Percentiles rank a stretch among this genome's conserved stretches.
Conservation (phyloP, 768 basidiomycete species). For the Termitomyces sp. region DNA sequence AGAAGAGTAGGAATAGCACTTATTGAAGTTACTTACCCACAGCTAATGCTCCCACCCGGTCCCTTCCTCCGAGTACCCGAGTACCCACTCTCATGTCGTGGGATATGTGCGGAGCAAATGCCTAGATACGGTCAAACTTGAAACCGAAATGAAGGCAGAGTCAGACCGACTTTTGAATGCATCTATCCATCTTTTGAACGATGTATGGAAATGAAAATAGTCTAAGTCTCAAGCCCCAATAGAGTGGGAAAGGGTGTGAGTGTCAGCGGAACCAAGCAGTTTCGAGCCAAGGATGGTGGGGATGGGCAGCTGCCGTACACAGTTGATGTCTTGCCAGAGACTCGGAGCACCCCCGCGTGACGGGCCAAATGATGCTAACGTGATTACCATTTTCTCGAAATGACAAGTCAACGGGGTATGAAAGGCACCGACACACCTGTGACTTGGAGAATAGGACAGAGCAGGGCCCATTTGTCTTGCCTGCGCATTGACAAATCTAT, state of each 20-base stretch:
- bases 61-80: not conserved
- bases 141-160: not conserved
- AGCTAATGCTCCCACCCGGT: not conserved
- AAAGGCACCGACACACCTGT: not conserved
- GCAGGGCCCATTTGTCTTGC: too few relatives aligned
- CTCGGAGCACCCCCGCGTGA: not conserved
- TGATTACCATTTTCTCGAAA: not conserved
- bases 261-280: not conserved
- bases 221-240: not conserved
- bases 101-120: not conserved
- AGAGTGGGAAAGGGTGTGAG: not conserved
- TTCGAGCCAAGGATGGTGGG: not conserved
- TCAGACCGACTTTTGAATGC: not conserved
- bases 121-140: not conserved
- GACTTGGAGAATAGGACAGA: too few relatives aligned
- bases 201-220: not conserved
- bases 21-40: not conserved
- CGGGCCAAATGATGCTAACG: not conserved
- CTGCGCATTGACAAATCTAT: not conserved
- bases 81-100: constrained; percentile 1
- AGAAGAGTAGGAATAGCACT: not conserved
- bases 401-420: not conserved
- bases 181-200: not conserved
- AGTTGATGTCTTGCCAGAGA: not conserved
- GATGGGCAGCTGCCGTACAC: not conserved